phyloP scores from a whole-genome alignment of 2,329 filamentous ascomycete genomes.

The Akanthomyces lecanii region DNA sequence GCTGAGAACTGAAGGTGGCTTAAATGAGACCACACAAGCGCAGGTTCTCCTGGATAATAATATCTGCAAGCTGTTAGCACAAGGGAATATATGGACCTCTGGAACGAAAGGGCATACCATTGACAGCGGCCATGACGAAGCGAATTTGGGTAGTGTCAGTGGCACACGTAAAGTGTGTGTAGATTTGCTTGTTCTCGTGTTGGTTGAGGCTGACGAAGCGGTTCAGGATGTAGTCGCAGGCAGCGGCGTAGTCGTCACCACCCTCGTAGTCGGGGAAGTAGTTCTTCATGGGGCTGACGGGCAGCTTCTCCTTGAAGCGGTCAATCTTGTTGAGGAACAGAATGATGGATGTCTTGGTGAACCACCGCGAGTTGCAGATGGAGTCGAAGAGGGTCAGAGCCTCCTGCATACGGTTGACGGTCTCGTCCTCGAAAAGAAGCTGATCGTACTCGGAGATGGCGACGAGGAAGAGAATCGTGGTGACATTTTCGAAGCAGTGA shows the following conservation, averaged over 20 bases:
- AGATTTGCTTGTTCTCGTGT: slow-evolving; percentile 99
- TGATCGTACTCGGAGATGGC: slow-evolving; percentile 98
- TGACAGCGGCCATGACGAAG: slow-evolving; percentile 99
- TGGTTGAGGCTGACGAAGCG: slow-evolving; percentile 97
- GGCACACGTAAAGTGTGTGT: slow-evolving; percentile 98
- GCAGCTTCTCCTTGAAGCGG: slow-evolving; percentile 81
- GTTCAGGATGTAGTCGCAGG: slow-evolving; percentile 98
- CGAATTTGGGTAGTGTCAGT: slow-evolving; percentile 98
- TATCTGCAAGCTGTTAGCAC: slow-evolving; percentile 56
- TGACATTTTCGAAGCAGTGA: slow-evolving; percentile 97
- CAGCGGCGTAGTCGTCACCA: slow-evolving; percentile 89
- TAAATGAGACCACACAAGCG: slow-evolving; percentile 95
- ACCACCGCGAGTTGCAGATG: slow-evolving; percentile 85
- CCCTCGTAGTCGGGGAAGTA: slow-evolving; percentile 92
- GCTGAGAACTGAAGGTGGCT: slow-evolving; percentile 29
- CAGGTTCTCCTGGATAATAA: slow-evolving; percentile 99
- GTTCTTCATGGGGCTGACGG: slow-evolving; percentile 78
- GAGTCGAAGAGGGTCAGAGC: slow-evolving; percentile 82
- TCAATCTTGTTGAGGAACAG: slow-evolving; percentile 90
- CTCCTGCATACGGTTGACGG: slow-evolving; percentile 91
- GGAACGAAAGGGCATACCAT: slow-evolving; percentile 59
- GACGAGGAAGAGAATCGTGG: slow-evolving; percentile 92
- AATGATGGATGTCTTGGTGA: slow-evolving; percentile 85
- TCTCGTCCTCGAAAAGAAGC: slow-evolving; percentile 92
- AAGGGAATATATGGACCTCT: background rate